Percentiles rank a stretch among this genome's conserved stretches.
Conservation (phyloP, 2,329 filamentous ascomycete genomes). For the Ciborinia camelliae region DNA sequence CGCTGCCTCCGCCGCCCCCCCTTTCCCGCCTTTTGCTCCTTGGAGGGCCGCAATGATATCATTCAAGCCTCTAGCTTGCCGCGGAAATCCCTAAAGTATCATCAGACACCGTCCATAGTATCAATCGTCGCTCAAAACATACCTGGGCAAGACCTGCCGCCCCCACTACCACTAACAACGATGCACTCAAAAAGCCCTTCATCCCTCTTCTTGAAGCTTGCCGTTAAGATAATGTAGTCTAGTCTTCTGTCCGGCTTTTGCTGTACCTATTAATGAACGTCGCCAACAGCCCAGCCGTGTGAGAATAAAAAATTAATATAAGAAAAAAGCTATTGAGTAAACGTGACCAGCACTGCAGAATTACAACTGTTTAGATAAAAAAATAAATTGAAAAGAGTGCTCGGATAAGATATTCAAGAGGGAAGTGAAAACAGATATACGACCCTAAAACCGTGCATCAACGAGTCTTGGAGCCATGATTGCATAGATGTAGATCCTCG, state of each 20-base stretch:
- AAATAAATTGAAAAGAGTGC: slow-evolving; percentile 24
- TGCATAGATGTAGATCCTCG: slow-evolving; percentile 19
- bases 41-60: slow-evolving; percentile 28
- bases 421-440: slow-evolving; percentile 28
- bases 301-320: slow-evolving; percentile 28
- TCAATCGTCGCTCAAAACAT: neutral
- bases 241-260: neutral
- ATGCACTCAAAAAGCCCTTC: slow-evolving; percentile 28
- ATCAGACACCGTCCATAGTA: neutral
- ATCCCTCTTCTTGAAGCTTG: slow-evolving; percentile 21
- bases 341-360: slow-evolving; percentile 36
- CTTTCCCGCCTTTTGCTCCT: slow-evolving; percentile 20
- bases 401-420: slow-evolving; percentile 20
- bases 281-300: slow-evolving; percentile 35
- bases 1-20: slow-evolving; percentile 4
- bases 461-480: slow-evolving; percentile 27
- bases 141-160: slow-evolving; percentile 29
- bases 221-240: neutral
- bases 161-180: slow-evolving; percentile 27
- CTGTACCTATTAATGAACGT: slow-evolving; percentile 23
- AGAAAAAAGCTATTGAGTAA: slow-evolving; percentile 25
- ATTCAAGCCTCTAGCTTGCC: slow-evolving; percentile 10
- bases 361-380: slow-evolving; percentile 23
- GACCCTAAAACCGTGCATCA: slow-evolving; percentile 28
- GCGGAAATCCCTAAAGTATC: slow-evolving; percentile 8